phyloP scores from a whole-genome alignment of 805 yeast species.

The Jamesozyma jinghongensis region DNA sequence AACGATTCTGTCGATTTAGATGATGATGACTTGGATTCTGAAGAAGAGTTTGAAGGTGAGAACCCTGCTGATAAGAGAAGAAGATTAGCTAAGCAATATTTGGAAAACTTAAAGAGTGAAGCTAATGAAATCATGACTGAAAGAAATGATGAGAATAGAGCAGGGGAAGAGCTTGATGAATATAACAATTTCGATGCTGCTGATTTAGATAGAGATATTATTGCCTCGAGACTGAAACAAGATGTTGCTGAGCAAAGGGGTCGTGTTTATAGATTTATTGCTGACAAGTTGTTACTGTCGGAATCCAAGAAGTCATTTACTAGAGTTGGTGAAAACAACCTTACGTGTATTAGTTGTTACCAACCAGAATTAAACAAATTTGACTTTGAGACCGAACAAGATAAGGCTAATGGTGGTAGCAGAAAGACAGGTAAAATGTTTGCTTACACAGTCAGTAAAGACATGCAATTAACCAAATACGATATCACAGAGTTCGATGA shows the following conservation, averaged over 20 bases:
- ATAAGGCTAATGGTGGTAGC: slow-evolving; percentile 38
- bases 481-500: slow-evolving; percentile 44
- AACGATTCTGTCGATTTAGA: slow-evolving; percentile 31
- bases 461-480: slow-evolving; percentile 73
- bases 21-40: slow-evolving; percentile 46
- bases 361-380: slow-evolving; percentile 31
- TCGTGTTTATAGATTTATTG: slow-evolving; percentile 60
- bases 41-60: slow-evolving; percentile 67
- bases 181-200: slow-evolving; percentile 70
- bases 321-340: slow-evolving; percentile 51
- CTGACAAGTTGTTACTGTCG: slow-evolving; percentile 36
- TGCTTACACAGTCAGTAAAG: slow-evolving; percentile 77
- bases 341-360: slow-evolving; percentile 37
- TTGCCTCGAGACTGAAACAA: slow-evolving; percentile 67
- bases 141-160: slow-evolving; percentile 9
- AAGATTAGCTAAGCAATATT: slow-evolving; percentile 85
- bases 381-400: slow-evolving; percentile 15
- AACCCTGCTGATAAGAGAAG: slow-evolving; percentile 90
- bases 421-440: slow-evolving; percentile 46
- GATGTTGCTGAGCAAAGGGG: slow-evolving; percentile 92
- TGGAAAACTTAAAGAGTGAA: slow-evolving; percentile 65
- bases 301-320: slow-evolving; percentile 38
- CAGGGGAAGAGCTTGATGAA: slow-evolving; percentile 19
- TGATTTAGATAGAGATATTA: slow-evolving; percentile 80
- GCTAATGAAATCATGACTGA: slow-evolving; percentile 33